Evolutionary conservation across 1,284 basidiomycete species (phyloP).

Genomic region (Moniliella sp.): DNA sequence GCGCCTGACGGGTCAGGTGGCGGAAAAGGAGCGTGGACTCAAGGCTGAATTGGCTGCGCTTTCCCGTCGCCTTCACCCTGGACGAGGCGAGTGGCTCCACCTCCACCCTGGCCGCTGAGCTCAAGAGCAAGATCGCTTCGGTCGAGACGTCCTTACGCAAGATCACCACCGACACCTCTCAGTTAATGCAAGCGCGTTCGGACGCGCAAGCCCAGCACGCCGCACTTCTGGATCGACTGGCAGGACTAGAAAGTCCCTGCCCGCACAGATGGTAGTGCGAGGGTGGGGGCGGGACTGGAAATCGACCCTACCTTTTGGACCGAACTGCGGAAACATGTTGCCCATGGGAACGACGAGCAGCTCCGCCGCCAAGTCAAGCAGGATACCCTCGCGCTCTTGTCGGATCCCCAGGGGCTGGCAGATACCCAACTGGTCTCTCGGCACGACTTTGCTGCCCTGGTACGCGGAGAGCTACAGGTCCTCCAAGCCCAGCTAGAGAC

Average conservation of each 20-base stretch:
- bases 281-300: too few species aligned
- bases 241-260: not conserved
- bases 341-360: too few species aligned
- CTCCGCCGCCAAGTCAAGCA: too few species aligned
- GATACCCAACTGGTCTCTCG: too few species aligned
- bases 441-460: not conserved
- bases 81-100: not conserved
- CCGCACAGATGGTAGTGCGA: not conserved
- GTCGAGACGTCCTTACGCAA: not conserved
- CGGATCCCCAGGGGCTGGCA: too few species aligned
- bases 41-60: not conserved
- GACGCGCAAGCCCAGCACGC: not conserved
- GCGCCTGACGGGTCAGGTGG: not conserved
- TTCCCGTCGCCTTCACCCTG: not conserved
- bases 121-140: not conserved
- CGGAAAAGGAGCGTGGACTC: not conserved
- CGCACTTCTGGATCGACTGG: not conserved
- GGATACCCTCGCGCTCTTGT: too few species aligned
- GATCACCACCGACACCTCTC: not conserved
- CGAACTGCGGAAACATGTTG: not conserved
- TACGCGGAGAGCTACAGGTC: not conserved
- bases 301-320: not conserved
- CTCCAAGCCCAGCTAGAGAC: not conserved
- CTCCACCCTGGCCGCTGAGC: not conserved
- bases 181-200: not conserved